Conservation (phyloP, 2,329 filamentous ascomycete species). For the Pseudogymnoascus sp. region DNA sequence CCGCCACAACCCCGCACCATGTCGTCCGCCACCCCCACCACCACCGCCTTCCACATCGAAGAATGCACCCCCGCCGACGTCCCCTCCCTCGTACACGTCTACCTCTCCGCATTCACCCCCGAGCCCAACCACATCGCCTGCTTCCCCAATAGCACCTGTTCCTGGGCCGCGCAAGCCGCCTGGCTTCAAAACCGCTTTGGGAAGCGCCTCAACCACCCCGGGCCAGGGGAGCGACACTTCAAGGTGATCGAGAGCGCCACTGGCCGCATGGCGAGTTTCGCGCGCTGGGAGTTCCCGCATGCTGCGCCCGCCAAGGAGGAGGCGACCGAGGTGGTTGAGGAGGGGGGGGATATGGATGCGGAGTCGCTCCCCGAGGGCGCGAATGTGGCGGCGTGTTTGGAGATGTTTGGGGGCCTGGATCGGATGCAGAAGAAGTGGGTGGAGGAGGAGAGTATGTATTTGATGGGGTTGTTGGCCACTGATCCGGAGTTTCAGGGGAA, state of each 20-base stretch:
- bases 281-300: constrained; percentile 31
- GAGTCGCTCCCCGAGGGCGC: constrained; percentile 27
- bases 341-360: constrained; percentile 15
- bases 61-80: constrained; percentile 25
- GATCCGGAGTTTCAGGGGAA: constrained; percentile 30
- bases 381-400: constrained; percentile 23
- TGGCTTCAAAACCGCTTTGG: constrained; percentile 29
- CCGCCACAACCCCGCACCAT: constrained; percentile 1
- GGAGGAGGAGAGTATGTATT: constrained; percentile 28
- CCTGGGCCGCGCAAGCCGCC: constrained; percentile 18
- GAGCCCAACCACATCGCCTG: constrained; percentile 13
- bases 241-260: constrained; percentile 27
- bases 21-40: not conserved
- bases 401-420: constrained; percentile 28
- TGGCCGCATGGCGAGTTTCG: constrained; percentile 28
- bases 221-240: constrained; percentile 25
- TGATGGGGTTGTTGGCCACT: constrained; percentile 31
- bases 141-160: constrained; percentile 9
- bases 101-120: constrained; percentile 22
- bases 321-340: not conserved
- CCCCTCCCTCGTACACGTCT: constrained; percentile 25
- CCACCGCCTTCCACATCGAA: not conserved
- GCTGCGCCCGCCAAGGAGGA: constrained; percentile 18
- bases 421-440: constrained; percentile 26
- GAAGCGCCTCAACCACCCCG: constrained; percentile 24